Evolutionary conservation across 192 early-diverging fungal species (phyloP).

Genomic region (Phlyctochytrium bullatum): DNA sequence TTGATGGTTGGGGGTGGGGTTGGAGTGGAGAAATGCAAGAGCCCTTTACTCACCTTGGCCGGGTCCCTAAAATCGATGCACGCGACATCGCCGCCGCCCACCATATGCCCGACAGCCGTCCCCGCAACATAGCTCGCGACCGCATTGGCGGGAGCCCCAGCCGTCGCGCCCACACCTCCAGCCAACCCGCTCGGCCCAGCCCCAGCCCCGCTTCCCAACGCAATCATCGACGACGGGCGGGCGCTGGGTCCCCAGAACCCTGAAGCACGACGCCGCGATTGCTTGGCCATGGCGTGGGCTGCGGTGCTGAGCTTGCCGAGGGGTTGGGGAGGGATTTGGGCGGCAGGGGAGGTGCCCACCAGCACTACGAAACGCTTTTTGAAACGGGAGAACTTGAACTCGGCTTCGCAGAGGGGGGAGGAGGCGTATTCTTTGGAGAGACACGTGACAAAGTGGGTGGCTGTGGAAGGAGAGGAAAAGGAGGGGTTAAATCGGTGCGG

Average conservation of each 20-base stretch:
- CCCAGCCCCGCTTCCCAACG: too few relatives aligned
- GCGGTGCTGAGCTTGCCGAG: neutral
- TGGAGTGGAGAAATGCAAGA: neutral
- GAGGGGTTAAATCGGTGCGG: neutral
- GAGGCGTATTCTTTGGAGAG: conserved; percentile 4
- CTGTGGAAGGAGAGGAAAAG: neutral
- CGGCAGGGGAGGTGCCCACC: neutral
- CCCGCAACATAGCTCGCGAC: neutral
- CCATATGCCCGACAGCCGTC: neutral
- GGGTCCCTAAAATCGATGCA: conserved; percentile 7
- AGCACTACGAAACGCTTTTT: conserved; percentile 3
- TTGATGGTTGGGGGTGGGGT: too few relatives aligned
- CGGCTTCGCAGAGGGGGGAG: neutral
- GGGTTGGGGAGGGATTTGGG: neutral
- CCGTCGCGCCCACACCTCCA: too few relatives aligned
- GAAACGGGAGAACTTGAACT: conserved; percentile 7
- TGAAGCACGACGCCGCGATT: neutral
- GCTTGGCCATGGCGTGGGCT: neutral
- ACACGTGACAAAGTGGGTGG: conserved; percentile 6
- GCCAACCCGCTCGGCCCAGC: too few relatives aligned
- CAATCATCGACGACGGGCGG: neutral
- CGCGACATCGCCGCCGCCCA: neutral
- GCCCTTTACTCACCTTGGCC: neutral
- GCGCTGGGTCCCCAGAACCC: neutral
- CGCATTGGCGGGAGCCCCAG: neutral